phyloP scores from a whole-genome alignment of 2,329 filamentous ascomycete species.

The Penicillium thymicola region DNA sequence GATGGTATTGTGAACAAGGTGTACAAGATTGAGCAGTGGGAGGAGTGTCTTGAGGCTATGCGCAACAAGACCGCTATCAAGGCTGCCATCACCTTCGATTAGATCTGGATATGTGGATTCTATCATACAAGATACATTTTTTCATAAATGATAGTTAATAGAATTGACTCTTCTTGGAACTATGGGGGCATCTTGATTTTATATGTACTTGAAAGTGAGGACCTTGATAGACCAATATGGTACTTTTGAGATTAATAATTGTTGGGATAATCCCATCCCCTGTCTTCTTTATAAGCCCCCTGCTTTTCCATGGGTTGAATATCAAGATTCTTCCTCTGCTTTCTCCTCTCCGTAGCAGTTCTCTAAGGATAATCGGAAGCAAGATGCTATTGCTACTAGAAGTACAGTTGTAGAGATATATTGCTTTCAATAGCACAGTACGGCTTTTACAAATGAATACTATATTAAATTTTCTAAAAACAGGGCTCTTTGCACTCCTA shows the following conservation, averaged over 20 bases:
- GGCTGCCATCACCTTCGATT: slow-evolving; percentile 69
- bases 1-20: slow-evolving; percentile 70
- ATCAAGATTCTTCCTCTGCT: too few relatives aligned
- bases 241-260: neutral
- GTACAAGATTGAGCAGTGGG: slow-evolving; percentile 71
- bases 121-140: neutral
- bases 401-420: too few relatives aligned
- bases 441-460: too few relatives aligned
- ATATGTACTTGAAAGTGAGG: slow-evolving; percentile 7
- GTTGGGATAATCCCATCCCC: too few relatives aligned
- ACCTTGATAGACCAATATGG: slow-evolving; percentile 14
- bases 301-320: too few relatives aligned
- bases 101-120: slow-evolving; percentile 19
- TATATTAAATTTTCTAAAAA: too few relatives aligned
- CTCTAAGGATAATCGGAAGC: neutral
- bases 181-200: neutral
- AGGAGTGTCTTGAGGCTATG: slow-evolving; percentile 66
- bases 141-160: slow-evolving; percentile 2
- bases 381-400: too few relatives aligned
- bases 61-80: slow-evolving; percentile 71
- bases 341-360: too few relatives aligned
- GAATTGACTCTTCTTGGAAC: neutral
- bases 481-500: too few relatives aligned
- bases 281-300: too few relatives aligned
- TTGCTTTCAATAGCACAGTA: too few relatives aligned